Evolutionary conservation across 139 green algal species (phyloP).

Genomic region (Desmodesmus armatus): DNA sequence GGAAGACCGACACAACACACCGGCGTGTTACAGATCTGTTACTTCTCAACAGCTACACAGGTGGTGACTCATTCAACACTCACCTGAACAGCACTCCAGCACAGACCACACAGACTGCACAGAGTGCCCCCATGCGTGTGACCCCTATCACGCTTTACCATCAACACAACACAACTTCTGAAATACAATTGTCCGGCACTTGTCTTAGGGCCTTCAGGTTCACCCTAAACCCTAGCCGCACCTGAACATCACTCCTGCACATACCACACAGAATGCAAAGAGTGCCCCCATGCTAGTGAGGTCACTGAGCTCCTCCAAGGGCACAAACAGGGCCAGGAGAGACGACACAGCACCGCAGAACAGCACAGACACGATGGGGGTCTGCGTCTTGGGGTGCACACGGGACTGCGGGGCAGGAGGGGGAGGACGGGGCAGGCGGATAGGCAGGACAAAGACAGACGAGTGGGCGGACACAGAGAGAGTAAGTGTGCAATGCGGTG

Average conservation of each 20-base stretch:
- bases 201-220: no score
- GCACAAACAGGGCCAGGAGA: conserved; percentile 39
- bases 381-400: conserved; percentile 43
- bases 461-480: not conserved
- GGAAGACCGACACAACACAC: not conserved
- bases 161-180: no score
- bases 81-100: no score
- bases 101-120: no score
- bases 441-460: not conserved
- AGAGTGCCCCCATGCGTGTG: no score
- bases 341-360: conserved; percentile 37
- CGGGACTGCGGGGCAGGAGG: conserved; percentile 20
- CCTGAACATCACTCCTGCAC: conserved; percentile 24
- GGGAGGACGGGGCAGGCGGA: not conserved
- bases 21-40: no score
- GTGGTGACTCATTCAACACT: no score
- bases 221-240: not conserved
- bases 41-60: no score
- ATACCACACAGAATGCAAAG: conserved; percentile 40
- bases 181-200: no score
- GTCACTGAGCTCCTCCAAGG: conserved; percentile 17
- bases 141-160: no score
- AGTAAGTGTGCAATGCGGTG: not conserved
- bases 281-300: conserved; percentile 35
- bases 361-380: not conserved